phyloP scores from a whole-genome alignment of 495 filamentous ascomycete species.

The Lasiosphaeria ovina region DNA sequence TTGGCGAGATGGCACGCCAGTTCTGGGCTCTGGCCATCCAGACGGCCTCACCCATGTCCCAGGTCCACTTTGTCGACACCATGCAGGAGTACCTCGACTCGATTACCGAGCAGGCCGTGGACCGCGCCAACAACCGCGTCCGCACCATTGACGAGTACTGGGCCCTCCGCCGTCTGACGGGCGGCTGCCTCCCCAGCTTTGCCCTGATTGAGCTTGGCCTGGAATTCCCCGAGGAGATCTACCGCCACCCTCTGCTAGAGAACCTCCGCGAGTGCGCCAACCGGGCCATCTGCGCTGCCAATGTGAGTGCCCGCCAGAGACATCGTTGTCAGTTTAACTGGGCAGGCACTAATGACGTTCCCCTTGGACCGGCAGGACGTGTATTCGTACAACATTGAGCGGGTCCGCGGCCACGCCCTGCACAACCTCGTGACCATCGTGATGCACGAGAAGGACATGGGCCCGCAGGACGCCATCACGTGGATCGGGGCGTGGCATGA shows the following conservation, averaged over 20 bases:
- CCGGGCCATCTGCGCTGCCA: neutral
- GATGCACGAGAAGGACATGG: constrained; percentile 12
- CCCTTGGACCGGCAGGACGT: neutral
- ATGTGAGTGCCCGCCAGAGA: neutral
- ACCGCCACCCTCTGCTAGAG: constrained; percentile 4
- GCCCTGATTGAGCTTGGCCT: constrained; percentile 2
- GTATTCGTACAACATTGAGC: constrained; percentile 19
- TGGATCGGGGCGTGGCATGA: constrained; percentile 15
- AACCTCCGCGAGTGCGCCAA: constrained; percentile 9
- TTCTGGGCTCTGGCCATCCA: constrained; percentile 4
- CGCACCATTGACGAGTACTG: constrained; percentile 9
- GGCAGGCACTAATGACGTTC: neutral
- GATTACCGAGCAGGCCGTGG: neutral
- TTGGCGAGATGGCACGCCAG: constrained; percentile 16
- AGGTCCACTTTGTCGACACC: constrained; percentile 9
- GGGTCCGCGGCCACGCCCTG: constrained; percentile 14
- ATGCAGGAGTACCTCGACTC: constrained; percentile 11
- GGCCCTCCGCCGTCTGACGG: constrained; percentile 4
- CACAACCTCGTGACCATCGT: constrained; percentile 14
- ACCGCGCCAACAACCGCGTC: constrained; percentile 1
- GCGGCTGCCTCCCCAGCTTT: constrained; percentile 7
- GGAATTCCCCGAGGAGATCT: constrained; percentile 14
- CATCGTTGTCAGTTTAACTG: neutral
- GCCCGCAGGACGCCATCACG: constrained; percentile 3
- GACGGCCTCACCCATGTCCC: constrained; percentile 8